Evolutionary conservation across 768 basidiomycete species (phyloP), one percentile per base, ranked within the genome.

Genomic region (Lactarius hatsudake): DNA sequence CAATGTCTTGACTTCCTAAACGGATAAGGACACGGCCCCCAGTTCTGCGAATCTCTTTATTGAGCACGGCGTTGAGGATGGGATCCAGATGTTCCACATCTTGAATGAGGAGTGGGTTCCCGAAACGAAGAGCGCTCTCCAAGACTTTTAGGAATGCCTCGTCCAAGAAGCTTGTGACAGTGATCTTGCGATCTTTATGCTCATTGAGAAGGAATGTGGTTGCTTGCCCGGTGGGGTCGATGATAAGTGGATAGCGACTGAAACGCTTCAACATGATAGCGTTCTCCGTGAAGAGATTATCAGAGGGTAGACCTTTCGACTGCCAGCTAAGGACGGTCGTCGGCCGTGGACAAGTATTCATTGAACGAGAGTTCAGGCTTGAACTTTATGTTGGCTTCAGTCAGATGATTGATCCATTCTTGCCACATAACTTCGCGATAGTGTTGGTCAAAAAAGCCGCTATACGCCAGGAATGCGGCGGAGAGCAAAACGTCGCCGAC

Each of bases 201-300:
- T 97, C 92, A 73, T 96, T 96, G 70, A 95, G 82, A 61, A 99
- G 79, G 87, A 95, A 99, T 12, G 88, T 85, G 0, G 94, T 96
- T 7, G 97, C 97, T 75, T 99, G 97, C 18, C 96, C 97, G 5
- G 96, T 97, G 5, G 97, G 97, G 75, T 99, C 97, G 73, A 99
- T 94, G 65, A 99, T 93, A 60, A 98, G 86, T 8, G 97, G 97
- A 77, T 98, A 98, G 23, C 97, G 92, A 73, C 94, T 93, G 85
- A 95, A 98, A 59, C 95, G 89, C 75, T 96, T 95, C 74, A 99
- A 86, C 94, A 98, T 98, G 78, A 98, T 95, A n/a, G 97, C 97
- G 75, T 99, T 99, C 79, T 98, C 97, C 1, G 93, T 94, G 71
- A 94, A 98, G 55, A 99, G 81, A 69, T 92, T 95, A 77, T 99